Percentiles rank a stretch among this genome's conserved stretches.
Conservation (phyloP, 1,284 basidiomycete genomes). For the Cutaneotrichosporon arboriforme region DNA sequence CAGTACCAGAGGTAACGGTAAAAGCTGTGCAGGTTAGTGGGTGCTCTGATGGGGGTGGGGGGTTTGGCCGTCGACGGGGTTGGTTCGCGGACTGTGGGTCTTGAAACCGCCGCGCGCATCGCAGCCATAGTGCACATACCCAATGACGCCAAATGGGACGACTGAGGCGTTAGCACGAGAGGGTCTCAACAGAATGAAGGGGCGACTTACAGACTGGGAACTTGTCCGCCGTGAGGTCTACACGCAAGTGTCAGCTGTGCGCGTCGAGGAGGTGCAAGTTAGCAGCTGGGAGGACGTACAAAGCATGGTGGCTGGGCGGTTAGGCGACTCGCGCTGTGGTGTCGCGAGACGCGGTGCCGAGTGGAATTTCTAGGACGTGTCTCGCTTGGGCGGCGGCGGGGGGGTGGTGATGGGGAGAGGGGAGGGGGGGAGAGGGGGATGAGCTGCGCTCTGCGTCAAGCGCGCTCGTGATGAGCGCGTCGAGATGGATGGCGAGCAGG, state of each 20-base stretch:
- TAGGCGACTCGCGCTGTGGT: background rate
- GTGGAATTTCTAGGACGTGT: no score
- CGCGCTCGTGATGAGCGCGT: background rate
- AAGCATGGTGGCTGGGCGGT: constrained; percentile 14
- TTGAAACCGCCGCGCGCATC: background rate
- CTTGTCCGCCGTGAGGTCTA: constrained; percentile 66
- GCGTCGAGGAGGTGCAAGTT: no score
- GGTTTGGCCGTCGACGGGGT: background rate
- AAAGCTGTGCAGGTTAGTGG: constrained; percentile 29
- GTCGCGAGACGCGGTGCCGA: background rate
- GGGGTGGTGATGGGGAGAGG: no score
- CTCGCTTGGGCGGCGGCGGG: no score
- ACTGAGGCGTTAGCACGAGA: constrained; percentile 6
- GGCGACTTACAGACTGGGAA: constrained; percentile 65
- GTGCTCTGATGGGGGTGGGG: background rate
- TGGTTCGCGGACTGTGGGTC: background rate
- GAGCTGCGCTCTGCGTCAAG: background rate
- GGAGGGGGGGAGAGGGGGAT: background rate
- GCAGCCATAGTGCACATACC: constrained; percentile 9
- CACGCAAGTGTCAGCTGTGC: constrained; percentile 8
- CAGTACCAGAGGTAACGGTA: constrained; percentile 87
- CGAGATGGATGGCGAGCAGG: background rate
- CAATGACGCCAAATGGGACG: constrained; percentile 21
- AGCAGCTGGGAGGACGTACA: constrained; percentile 6
- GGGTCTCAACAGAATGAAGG: background rate